phyloP scores from a whole-genome alignment of 306 rosid genomes.

The Casuarina cunninghamiana region DNA sequence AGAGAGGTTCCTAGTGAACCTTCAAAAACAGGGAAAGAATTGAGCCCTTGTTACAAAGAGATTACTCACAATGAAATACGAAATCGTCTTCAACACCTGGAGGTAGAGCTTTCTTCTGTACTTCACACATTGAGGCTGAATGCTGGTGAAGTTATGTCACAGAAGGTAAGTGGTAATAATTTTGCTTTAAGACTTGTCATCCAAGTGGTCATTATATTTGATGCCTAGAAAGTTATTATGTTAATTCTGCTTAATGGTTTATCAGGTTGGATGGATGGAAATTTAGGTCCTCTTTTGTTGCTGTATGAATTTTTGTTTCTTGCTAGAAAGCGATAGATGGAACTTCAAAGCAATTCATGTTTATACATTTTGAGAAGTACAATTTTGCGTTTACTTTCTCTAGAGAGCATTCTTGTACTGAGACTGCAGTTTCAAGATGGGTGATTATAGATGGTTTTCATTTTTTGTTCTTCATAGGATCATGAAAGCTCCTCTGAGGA shows the following conservation, averaged over 20 bases:
- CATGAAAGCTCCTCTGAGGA: slow-evolving; percentile 55
- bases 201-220: not conserved
- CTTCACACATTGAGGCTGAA: slow-evolving; percentile 54
- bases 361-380: not conserved
- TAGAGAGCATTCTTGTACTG: slow-evolving; percentile 12
- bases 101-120: slow-evolving; percentile 64
- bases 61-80: slow-evolving; percentile 41
- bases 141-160: slow-evolving; percentile 26
- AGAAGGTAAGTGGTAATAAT: slow-evolving; percentile 38
- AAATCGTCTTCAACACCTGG: slow-evolving; percentile 54
- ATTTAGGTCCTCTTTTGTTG: not conserved
- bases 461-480: slow-evolving; percentile 47
- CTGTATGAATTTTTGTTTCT: slow-evolving; percentile 9
- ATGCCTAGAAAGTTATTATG: not conserved
- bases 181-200: no score
- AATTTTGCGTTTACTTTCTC: not conserved
- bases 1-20: slow-evolving; percentile 27
- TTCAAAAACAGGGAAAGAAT: slow-evolving; percentile 28
- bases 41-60: slow-evolving; percentile 31
- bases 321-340: slow-evolving; percentile 5
- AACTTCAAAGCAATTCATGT: no score
- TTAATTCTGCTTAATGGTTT: not conserved
- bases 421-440: not conserved
- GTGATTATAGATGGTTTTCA: slow-evolving; percentile 11
- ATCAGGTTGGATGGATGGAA: not conserved